Base-by-base conservation (phyloP, 441 rosid species). In the Eutrema salsugineum region DNA sequence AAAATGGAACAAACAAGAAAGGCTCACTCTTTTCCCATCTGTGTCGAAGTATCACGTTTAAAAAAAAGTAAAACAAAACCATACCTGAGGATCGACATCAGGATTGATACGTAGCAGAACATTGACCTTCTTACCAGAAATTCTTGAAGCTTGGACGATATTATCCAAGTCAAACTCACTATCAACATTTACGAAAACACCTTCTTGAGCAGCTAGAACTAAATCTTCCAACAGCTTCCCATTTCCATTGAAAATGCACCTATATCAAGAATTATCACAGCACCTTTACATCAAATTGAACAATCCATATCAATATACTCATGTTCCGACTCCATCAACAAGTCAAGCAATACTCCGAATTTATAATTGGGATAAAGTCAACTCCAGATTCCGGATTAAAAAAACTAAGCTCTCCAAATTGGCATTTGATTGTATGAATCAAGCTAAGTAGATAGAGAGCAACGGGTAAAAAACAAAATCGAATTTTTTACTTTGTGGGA, bases 31-130 rank as follows among this genome's bases (percentile, higher is more conserved):
- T 43, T 43, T 65, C 38, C 40, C 71, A 20, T 2, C 63, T 33
- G 1, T 24, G 50, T 35, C 42, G 11, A 32, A 57, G 2, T 11
- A 14, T 58, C 2, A 58, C 43, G 33, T 8, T 7, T 8, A 50
- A 8, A 35, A 35, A 10, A 7, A 17, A 50, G 16, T 2, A 53
- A 28, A 32, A 33, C 12, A 48, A 14, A 19, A 58, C n/a, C 73
- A 62, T 81, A 93, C 99, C 98, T 95, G 99, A 77, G 98, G 97
- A 73, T 95, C 98, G 7, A 95, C 99, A 70, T 95, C 99, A 2
- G 99, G 99, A 81, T 95, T 95, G 78, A 95, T 93, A 59, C 98
- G 95, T 44, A 95, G 97, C 70, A 95, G 78, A 38, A 95, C 98
- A 79, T 93, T 93, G 69, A 93, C 97, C 84, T 83, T 85, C 80